These are phyloP conservation scores for Penicillium glabrum DNA, from an alignment of 2,329 filamentous ascomycete species.

Conservation along the genomic window DNA sequence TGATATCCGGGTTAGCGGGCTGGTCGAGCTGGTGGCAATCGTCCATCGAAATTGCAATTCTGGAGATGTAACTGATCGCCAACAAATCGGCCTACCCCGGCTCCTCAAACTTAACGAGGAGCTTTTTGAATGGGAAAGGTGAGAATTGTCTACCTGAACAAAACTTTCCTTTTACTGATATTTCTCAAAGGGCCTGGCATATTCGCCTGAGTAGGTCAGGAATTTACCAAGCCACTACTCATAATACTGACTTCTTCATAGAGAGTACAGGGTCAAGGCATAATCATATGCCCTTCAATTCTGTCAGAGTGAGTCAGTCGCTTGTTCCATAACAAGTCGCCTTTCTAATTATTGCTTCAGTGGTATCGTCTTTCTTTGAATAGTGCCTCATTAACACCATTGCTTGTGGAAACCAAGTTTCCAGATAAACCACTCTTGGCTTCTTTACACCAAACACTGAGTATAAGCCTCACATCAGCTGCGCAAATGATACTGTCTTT, in stretches of 20 bases:
- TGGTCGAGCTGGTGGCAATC: slow-evolving; percentile 21
- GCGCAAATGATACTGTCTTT: slow-evolving; percentile 16
- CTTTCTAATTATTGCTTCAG: neutral
- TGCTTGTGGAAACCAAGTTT: slow-evolving; percentile 1
- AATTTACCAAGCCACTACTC: neutral
- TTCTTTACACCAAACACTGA: slow-evolving; percentile 4
- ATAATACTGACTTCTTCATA: neutral
- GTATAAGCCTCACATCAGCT: slow-evolving; percentile 13
- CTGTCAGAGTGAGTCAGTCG: slow-evolving; percentile 15
- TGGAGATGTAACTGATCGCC: slow-evolving; percentile 20
- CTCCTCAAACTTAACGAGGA: slow-evolving; percentile 18
- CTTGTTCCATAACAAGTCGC: neutral
- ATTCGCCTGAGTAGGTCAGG: neutral
- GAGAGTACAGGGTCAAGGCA: slow-evolving; percentile 16
- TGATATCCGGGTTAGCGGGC: slow-evolving; percentile 19
- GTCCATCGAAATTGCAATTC: slow-evolving; percentile 14
- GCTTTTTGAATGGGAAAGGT: slow-evolving; percentile 23
- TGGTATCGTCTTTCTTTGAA: slow-evolving; percentile 13
- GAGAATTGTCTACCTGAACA: neutral
- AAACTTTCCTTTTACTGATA: neutral
- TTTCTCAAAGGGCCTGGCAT: neutral
- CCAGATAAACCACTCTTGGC: neutral
- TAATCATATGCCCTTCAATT: slow-evolving; percentile 25
- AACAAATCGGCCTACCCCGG: slow-evolving; percentile 6
- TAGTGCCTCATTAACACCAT: slow-evolving; percentile 3